A percentile compares a stretch with the other conserved stretches of the same genome.
Evolutionary conservation across 2,329 filamentous ascomycete species (phyloP).

Genomic region (Aspergillus sp.): DNA sequence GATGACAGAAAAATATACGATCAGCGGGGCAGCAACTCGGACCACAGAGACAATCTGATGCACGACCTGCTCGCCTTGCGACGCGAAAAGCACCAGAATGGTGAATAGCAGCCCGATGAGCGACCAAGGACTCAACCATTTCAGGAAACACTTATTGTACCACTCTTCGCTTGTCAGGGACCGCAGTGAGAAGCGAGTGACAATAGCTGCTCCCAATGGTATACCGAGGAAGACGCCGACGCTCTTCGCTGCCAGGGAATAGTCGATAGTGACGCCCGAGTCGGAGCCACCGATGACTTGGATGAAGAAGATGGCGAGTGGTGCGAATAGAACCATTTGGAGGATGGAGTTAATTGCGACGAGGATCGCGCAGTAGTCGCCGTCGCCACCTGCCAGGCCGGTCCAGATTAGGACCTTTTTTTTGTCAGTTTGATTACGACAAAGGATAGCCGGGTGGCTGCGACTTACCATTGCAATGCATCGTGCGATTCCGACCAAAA

Average conservation of each 20-base stretch:
- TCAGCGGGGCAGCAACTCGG: slow-evolving; percentile 73
- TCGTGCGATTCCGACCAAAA: slow-evolving; percentile 78
- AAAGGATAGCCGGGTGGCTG: slow-evolving; percentile 2
- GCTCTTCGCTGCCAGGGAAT: slow-evolving; percentile 70
- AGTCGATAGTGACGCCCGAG: slow-evolving; percentile 51
- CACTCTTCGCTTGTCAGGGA: slow-evolving; percentile 54
- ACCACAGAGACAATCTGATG: slow-evolving; percentile 81
- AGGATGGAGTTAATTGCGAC: slow-evolving; percentile 74
- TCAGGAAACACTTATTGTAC: slow-evolving; percentile 71
- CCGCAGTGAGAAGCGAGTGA: slow-evolving; percentile 67
- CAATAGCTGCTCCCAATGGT: slow-evolving; percentile 74
- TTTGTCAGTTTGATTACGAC: slow-evolving; percentile 2
- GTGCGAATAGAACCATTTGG: slow-evolving; percentile 72
- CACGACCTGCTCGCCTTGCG: slow-evolving; percentile 73
- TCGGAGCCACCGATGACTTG: slow-evolving; percentile 60
- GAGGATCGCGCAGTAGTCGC: slow-evolving; percentile 79
- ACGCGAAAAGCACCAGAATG: slow-evolving; percentile 81
- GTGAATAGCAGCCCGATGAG: slow-evolving; percentile 84
- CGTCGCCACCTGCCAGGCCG: slow-evolving; percentile 71
- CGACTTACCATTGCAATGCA: slow-evolving; percentile 80
- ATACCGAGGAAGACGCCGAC: slow-evolving; percentile 85
- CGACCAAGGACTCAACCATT: slow-evolving; percentile 68
- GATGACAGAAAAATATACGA: slow-evolving; percentile 77
- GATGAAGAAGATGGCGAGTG: slow-evolving; percentile 68
- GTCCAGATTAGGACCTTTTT: slow-evolving; percentile 71